phyloP scores from a whole-genome alignment of 371 early-diverging fungal species.

The Lichtheimia ramosa region DNA sequence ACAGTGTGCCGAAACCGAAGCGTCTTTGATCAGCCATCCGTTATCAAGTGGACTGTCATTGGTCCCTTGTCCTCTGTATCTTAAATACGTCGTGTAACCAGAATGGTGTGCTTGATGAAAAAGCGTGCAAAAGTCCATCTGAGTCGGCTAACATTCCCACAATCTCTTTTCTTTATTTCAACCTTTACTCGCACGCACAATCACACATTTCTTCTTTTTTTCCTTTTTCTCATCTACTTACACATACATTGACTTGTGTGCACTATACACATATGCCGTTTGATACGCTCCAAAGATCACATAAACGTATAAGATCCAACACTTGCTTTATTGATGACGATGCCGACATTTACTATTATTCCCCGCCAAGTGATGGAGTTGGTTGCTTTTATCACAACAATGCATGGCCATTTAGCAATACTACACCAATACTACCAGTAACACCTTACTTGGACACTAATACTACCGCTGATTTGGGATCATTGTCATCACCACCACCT shows the following conservation, averaged over 20 bases:
- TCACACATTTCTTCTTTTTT: slow-evolving; percentile 4
- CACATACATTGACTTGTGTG: not conserved
- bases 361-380: no score
- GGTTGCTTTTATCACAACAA: not conserved
- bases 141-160: slow-evolving; percentile 7
- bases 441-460: not conserved
- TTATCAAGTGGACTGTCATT: slow-evolving; percentile 7
- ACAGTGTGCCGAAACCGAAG: no score
- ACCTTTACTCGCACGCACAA: not conserved
- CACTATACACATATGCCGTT: slow-evolving; percentile 8
- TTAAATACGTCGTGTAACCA: slow-evolving; percentile 2
- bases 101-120: no score
- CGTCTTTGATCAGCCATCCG: not conserved
- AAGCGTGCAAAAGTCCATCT: not conserved
- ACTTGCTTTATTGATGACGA: not conserved
- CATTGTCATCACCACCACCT: slow-evolving; percentile 2
- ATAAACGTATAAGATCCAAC: slow-evolving; percentile 17
- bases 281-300: slow-evolving; percentile 11
- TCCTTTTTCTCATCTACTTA: slow-evolving; percentile 7
- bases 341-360: no score
- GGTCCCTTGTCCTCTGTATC: slow-evolving; percentile 6
- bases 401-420: not conserved
- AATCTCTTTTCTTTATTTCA: slow-evolving; percentile 2
- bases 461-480: not conserved
- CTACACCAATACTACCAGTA: not conserved